Conservation (phyloP, 1,139 yeast species). For the Blastobotrys elegans region DNA sequence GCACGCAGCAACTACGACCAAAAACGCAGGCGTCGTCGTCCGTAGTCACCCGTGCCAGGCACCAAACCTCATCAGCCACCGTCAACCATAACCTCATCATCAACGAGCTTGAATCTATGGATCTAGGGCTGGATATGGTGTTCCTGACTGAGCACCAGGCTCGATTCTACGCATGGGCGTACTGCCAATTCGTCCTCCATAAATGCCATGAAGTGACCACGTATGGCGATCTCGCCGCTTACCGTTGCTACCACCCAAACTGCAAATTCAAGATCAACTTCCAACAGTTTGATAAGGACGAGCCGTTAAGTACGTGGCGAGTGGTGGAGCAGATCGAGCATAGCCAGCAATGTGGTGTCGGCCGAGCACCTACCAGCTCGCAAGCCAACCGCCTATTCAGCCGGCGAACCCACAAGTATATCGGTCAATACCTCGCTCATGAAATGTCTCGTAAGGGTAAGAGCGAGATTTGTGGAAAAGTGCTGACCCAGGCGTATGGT, state of each 20-base stretch:
- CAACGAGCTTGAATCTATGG: not conserved
- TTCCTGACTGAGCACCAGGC: slow-evolving; percentile 11
- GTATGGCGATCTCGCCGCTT: slow-evolving; percentile 8
- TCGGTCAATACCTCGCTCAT: slow-evolving; percentile 4
- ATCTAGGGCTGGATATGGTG: not conserved
- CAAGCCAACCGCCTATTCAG: slow-evolving; percentile 9
- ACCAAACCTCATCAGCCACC: not conserved
- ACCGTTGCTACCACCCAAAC: slow-evolving; percentile 2
- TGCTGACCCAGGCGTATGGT: slow-evolving; percentile 5
- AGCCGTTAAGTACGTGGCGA: slow-evolving; percentile 4
- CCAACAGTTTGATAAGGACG: not conserved
- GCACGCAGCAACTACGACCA: not conserved
- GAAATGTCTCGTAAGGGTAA: not conserved
- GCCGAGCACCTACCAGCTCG: not conserved
- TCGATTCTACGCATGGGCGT: slow-evolving; percentile 9
- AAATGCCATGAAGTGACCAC: slow-evolving; percentile 11
- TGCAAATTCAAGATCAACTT: slow-evolving; percentile 9
- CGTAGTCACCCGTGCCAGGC: not conserved
- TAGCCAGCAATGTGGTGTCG: not conserved
- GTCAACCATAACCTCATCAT: not conserved
- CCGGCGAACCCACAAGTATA: slow-evolving; percentile 7
- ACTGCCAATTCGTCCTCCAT: slow-evolving; percentile 5
- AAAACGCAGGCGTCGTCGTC: not conserved
- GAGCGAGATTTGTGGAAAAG: slow-evolving; percentile 1
- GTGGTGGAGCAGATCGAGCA: slow-evolving; percentile 1